Percentiles rank a stretch among this genome's conserved stretches.
These are phyloP conservation scores for Metschnikowia amazonensis DNA, from an alignment of 805 yeast species.

Conservation along the genomic window DNA sequence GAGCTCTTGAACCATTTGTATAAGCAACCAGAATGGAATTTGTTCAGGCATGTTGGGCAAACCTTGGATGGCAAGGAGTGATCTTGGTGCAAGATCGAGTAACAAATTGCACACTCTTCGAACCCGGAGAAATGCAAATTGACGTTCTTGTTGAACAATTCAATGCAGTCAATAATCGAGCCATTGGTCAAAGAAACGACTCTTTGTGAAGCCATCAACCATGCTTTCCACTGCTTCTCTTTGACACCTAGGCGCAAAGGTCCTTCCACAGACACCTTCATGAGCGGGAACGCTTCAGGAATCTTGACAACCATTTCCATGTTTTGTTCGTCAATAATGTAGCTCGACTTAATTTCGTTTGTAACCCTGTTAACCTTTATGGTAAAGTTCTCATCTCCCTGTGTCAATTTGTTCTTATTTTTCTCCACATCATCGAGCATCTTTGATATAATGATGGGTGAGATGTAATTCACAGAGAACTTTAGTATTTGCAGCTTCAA, in stretches of 20 bases:
- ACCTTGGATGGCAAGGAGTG: slow-evolving; percentile 84
- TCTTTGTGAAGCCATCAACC: slow-evolving; percentile 89
- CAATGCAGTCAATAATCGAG: slow-evolving; percentile 63
- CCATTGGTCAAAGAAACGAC: slow-evolving; percentile 74
- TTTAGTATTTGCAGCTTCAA: slow-evolving; percentile 56
- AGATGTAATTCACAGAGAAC: slow-evolving; percentile 57
- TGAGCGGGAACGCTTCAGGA: slow-evolving; percentile 76
- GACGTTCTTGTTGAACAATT: slow-evolving; percentile 68
- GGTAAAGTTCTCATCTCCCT: slow-evolving; percentile 44
- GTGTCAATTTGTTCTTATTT: slow-evolving; percentile 32
- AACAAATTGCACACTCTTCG: slow-evolving; percentile 96
- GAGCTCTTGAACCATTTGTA: slow-evolving; percentile 97
- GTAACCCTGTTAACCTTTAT: slow-evolving; percentile 59
- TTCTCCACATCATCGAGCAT: slow-evolving; percentile 51
- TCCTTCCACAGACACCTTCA: slow-evolving; percentile 71
- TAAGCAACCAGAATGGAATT: slow-evolving; percentile 92
- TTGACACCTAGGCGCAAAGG: slow-evolving; percentile 80
- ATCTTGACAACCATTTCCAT: slow-evolving; percentile 73
- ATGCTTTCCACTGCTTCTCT: slow-evolving; percentile 90
- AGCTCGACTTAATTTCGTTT: slow-evolving; percentile 68
- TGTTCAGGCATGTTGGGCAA: slow-evolving; percentile 88
- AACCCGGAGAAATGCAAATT: slow-evolving; percentile 85
- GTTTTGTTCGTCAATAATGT: slow-evolving; percentile 80
- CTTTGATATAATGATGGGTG: slow-evolving; percentile 57
- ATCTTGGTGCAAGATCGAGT: slow-evolving; percentile 85